phyloP scores from a whole-genome alignment of 23 red algal species.

The Agarophyton chilense region DNA sequence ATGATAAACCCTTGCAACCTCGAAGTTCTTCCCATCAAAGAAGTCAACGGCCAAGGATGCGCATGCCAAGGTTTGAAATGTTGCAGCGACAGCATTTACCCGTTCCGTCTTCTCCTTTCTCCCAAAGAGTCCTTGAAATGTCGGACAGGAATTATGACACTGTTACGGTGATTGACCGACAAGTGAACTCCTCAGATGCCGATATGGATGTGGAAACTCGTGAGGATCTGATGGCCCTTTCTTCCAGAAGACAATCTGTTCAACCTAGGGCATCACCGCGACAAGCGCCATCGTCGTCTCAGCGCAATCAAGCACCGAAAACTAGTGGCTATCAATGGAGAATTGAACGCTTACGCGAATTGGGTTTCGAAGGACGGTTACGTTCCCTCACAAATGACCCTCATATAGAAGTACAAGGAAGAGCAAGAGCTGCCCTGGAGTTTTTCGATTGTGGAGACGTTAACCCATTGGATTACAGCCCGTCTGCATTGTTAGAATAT shows the following conservation, averaged over 20 bases:
- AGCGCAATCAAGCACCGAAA: background rate
- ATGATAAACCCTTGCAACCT: conserved; percentile 19
- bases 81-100: conserved; percentile 53
- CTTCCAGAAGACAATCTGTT: background rate
- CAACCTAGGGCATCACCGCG: background rate
- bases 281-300: background rate
- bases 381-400: conserved; percentile 62
- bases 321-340: conserved; percentile 54
- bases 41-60: background rate
- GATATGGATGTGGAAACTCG: conserved; percentile 6
- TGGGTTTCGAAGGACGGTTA: conserved; percentile 65
- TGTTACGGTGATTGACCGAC: background rate
- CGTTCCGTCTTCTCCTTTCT: conserved; percentile 33
- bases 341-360: conserved; percentile 57
- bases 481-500: conserved; percentile 44
- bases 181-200: background rate
- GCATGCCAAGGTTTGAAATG: conserved; percentile 14
- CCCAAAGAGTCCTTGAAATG: conserved; percentile 30
- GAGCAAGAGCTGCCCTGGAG: conserved; percentile 59
- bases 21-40: background rate
- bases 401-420: conserved; percentile 65
- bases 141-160: background rate
- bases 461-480: conserved; percentile 55
- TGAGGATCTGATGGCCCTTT: background rate
- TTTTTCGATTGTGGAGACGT: conserved; percentile 60